Evolutionary conservation across 1,139 yeast species (phyloP), one percentile per base, ranked within the genome.

Genomic region (Saccharomycopsis hybrid): DNA sequence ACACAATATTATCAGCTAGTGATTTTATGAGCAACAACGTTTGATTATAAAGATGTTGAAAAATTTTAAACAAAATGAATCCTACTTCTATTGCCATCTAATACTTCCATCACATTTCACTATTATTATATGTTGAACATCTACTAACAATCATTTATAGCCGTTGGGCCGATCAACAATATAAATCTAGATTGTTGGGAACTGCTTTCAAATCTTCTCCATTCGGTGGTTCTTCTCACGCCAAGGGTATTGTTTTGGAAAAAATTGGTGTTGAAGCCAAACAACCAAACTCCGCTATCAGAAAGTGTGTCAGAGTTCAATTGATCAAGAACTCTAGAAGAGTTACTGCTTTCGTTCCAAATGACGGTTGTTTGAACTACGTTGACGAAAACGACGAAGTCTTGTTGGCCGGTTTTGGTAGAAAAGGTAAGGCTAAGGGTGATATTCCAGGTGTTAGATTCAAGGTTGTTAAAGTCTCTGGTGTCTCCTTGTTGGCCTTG

Each of bases 371-470:
- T 85, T 80, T 90, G 76, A 92, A 92, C 92, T 92, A 85, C 67
- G 97, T 92, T 68, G 98, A 92, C 73, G 97, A 92, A 82, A 92
- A 92, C 82, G 97, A 92, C 80, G 97, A 92, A 78, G 98, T 92
- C 67, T 82, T 92, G 71, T 81, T 92, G 68, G 97, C 99, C 69
- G 99, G 99, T 83, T 94, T 94, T 88, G 99, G 99, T 87, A 89
- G 98, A 82, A 92, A 96, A 85, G 99, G 99, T 82, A 92, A 92
- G 85, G 98, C 99, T 74, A 94, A 94, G 96, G 98, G 99, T 85
- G 98, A 92, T 89, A 90, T 92, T 72, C 98, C 98, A 77, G 98
- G 98, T 87, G 98, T 92, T 73, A 90, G 98, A 85, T 92, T 92
- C 88, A 92, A 92, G 88, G 97, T 92, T 74, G 98, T 94, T 74